phyloP scores from a whole-genome alignment of 2,329 filamentous ascomycete species.

The Tolypocladium inflatum region DNA sequence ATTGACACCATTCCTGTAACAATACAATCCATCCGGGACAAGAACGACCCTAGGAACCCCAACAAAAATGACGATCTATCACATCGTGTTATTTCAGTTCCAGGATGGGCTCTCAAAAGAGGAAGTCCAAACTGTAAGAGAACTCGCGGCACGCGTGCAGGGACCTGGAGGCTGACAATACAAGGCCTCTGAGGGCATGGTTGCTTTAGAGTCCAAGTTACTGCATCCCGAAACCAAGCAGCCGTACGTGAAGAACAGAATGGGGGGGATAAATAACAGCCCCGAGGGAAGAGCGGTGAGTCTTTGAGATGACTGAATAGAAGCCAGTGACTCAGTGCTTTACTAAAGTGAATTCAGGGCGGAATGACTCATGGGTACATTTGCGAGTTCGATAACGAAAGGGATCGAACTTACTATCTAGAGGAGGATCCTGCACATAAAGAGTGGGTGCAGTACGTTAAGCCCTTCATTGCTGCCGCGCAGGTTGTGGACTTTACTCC shows the following conservation, averaged over 20 bases:
- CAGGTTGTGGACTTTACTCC: neutral
- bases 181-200: neutral
- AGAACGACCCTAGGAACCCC: neutral
- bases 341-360: neutral
- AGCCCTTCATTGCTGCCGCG: neutral
- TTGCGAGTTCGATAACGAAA: neutral
- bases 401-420: neutral
- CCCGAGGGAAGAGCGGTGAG: neutral
- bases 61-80: neutral
- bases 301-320: neutral
- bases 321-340: no score
- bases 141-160: neutral
- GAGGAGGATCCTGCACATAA: neutral
- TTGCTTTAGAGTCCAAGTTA: neutral
- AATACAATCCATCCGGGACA: neutral
- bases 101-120: neutral
- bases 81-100: neutral
- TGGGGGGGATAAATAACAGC: neutral
- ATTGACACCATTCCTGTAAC: neutral
- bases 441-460: neutral
- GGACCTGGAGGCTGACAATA: neutral
- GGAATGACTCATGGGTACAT: slow-evolving; percentile 1
- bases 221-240: neutral
- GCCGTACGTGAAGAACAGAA: neutral
- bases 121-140: neutral